phyloP scores from a whole-genome alignment of 202 grass and related monocot species.

The Hordeum pubiflorum region DNA sequence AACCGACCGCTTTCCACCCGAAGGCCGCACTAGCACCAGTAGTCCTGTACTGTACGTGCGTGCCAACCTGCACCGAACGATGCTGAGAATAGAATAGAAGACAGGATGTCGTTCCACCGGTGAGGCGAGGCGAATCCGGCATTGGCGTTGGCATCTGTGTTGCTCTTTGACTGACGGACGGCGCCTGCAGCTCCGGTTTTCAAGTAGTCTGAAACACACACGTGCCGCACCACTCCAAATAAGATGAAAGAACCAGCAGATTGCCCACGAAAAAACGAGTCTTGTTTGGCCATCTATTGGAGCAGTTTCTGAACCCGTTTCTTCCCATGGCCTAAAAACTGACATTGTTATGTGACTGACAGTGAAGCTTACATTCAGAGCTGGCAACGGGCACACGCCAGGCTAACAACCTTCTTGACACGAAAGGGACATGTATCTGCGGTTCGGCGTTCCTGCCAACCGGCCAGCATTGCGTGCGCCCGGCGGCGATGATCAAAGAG shows the following conservation, averaged over 20 bases:
- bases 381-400: neutral
- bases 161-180: too few species aligned
- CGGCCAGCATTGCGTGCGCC: neutral
- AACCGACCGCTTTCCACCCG: neutral
- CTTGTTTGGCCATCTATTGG: too few species aligned
- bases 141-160: neutral
- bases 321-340: too few species aligned
- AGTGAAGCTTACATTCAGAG: neutral
- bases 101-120: neutral
- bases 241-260: too few species aligned
- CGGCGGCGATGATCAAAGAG: neutral
- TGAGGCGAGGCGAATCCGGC: neutral
- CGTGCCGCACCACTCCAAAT: too few species aligned
- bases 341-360: neutral
- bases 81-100: neutral
- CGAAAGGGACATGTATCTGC: neutral
- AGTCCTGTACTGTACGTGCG: neutral
- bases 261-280: too few species aligned
- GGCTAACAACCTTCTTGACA: too few species aligned
- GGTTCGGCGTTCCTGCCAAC: conserved; percentile 9
- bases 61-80: neutral
- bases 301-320: too few species aligned
- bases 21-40: neutral
- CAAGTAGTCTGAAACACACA: too few species aligned
- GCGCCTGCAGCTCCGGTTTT: too few species aligned